Base-by-base conservation (phyloP, 495 filamentous ascomycete genomes). In the Penicillium maclennaniae region DNA sequence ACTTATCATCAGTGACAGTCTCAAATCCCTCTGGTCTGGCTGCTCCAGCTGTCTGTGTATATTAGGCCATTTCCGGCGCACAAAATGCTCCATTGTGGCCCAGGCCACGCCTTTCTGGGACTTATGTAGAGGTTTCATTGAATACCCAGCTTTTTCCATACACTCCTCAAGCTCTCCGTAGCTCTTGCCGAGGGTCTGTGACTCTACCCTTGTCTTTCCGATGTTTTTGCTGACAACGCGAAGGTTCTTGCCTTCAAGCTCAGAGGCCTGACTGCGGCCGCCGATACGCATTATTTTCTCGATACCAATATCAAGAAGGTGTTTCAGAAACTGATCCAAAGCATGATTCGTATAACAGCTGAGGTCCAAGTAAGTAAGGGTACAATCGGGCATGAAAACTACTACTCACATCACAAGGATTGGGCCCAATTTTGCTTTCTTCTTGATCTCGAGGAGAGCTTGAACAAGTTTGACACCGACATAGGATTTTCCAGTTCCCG, bases 401-500 rank as follows among this genome's bases (percentile, higher is more conserved):
- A 23, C 2, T 23, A 23, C 23, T 23, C 23, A 23, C 23, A 23
- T 23, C 2, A 23, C 23, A 2, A 23, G 23, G 5, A 23, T 23
- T 23, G 23, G 23, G 2, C 23, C 23, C 23, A 23, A 23, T 5
- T 23, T 23, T 23, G 23, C 5, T 7, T 45, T 26, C 39, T 31
- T 0, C 27, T 55, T 59, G 47, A 50, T 45, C 0, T 38, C 47
- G 10, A 59, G 52, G 3, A 59, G 51, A 45, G 82, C 78, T 54
- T 87, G 81, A 19, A 89, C 74, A 43, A 84, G 60, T 31, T 74
- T 68, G n/a, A 83, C 75, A 4, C 81, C 84, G 0, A 77, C 80
- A 51, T 76, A 87, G 47, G 74, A 80, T 63, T 95, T 93, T 4
- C 89, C 89, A 3, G 88, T 92, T 1, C 89, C 89, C 4, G 89